Conservation (phyloP, 164 flowering plant genomes). For the Aristolochia californica region DNA sequence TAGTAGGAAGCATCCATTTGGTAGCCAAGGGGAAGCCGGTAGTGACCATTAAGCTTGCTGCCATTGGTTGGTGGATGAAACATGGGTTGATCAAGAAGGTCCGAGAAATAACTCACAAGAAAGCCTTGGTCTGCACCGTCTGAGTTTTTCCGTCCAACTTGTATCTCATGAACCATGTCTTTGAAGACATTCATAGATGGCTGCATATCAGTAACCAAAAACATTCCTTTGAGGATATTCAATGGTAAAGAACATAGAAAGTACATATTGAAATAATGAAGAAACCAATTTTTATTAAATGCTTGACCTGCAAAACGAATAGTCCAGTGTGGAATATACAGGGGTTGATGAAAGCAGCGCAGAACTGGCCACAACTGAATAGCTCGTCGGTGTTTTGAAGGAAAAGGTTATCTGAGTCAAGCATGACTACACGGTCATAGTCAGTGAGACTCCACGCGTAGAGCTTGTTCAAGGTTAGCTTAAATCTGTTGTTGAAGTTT, state of each 20-base stretch:
- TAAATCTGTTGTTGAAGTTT: constrained; percentile 53
- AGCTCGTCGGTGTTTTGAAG: constrained; percentile 75
- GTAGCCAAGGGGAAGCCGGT: constrained; percentile 88
- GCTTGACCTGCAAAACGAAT: constrained; percentile 83
- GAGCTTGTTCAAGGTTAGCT: constrained; percentile 82
- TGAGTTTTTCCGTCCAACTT: constrained; percentile 39
- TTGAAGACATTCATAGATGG: constrained; percentile 76
- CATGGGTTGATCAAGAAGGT: constrained; percentile 77
- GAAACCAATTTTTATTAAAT: too few species aligned
- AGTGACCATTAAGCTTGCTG: constrained; percentile 59
- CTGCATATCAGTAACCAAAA: constrained; percentile 24
- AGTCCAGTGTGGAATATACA: constrained; percentile 99
- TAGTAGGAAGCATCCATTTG: constrained; percentile 98
- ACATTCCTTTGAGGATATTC: too few species aligned
- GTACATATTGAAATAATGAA: too few species aligned
- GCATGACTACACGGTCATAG: constrained; percentile 91
- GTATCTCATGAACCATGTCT: constrained; percentile 62
- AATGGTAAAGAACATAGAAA: too few species aligned
- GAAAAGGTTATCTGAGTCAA: constrained; percentile 90
- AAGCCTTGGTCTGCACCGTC: constrained; percentile 99
- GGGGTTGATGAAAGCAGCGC: constrained; percentile 98
- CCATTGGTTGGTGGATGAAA: constrained; percentile 74
- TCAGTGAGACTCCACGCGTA: constrained; percentile 88
- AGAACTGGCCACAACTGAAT: constrained; percentile 92
- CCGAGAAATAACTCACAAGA: constrained; percentile 63